phyloP scores from a whole-genome alignment of 2,329 filamentous ascomycete genomes.

The Pezicula radicicola region DNA sequence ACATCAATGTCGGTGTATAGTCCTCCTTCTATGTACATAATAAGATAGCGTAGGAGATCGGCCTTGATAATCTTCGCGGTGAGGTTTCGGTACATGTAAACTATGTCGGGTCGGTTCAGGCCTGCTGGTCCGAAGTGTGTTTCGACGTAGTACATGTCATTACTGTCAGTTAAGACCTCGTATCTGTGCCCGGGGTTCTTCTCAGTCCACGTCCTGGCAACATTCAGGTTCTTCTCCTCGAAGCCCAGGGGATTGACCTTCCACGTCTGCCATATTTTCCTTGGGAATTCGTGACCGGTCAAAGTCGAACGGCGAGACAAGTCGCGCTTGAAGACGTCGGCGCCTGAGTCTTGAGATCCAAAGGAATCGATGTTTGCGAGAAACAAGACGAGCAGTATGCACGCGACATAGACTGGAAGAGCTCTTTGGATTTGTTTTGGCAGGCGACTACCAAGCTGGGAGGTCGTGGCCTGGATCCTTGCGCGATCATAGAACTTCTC shows the following conservation, averaged over 20 bases:
- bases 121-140: slow-evolving; percentile 63
- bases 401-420: slow-evolving; percentile 23
- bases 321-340: slow-evolving; percentile 1
- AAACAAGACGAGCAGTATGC: slow-evolving; percentile 22
- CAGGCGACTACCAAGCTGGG: slow-evolving; percentile 1
- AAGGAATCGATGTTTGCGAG: slow-evolving; percentile 16
- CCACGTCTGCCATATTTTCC: slow-evolving; percentile 78
- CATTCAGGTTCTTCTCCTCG: slow-evolving; percentile 57
- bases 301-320: not conserved
- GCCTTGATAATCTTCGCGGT: slow-evolving; percentile 65
- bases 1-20: slow-evolving; percentile 59
- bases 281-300: slow-evolving; percentile 44
- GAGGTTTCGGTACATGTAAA: slow-evolving; percentile 56
- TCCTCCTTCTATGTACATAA: slow-evolving; percentile 58
- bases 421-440: slow-evolving; percentile 18
- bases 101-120: slow-evolving; percentile 64
- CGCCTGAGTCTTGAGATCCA: not conserved
- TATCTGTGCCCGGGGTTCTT: slow-evolving; percentile 63
- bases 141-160: slow-evolving; percentile 66
- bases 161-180: slow-evolving; percentile 54
- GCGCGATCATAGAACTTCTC: not conserved
- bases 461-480: slow-evolving; percentile 6
- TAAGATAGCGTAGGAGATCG: slow-evolving; percentile 62
- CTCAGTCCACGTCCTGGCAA: slow-evolving; percentile 60
- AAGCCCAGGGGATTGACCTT: slow-evolving; percentile 66